A percentile compares a stretch with the other conserved stretches of the same genome.
phyloP scores from a whole-genome alignment of 2,329 filamentous ascomycete species.

The Pseudogymnoascus sp. region DNA sequence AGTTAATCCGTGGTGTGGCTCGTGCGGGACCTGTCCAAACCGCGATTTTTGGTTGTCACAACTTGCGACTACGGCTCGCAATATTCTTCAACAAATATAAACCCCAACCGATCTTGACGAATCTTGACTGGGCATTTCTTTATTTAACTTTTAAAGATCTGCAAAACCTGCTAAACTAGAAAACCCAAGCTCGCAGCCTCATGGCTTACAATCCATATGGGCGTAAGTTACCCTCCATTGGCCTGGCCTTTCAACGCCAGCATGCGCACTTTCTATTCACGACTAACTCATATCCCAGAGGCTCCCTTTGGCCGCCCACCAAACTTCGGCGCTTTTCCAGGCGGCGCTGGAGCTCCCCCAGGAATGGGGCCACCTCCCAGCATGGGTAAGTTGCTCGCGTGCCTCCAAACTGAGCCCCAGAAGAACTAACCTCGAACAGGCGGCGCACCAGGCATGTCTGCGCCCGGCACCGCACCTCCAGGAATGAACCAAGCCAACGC shows the following conservation, averaged over 20 bases:
- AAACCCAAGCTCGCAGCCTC: not conserved
- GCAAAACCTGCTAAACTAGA: not conserved
- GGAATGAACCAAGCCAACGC: constrained; percentile 69
- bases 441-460: constrained; percentile 73
- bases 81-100: not conserved
- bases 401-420: constrained; percentile 12
- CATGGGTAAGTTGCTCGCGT: constrained; percentile 55
- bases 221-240: constrained; percentile 21
- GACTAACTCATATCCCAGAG: constrained; percentile 17
- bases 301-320: constrained; percentile 63
- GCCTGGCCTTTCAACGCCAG: not conserved
- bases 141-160: not conserved
- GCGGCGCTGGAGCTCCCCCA: constrained; percentile 47
- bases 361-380: constrained; percentile 74
- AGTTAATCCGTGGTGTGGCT: constrained; percentile 2
- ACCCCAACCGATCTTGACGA: not conserved
- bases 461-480: constrained; percentile 72
- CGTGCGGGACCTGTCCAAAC: constrained; percentile 1
- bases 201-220: constrained; percentile 32
- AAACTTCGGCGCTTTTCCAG: constrained; percentile 64
- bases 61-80: not conserved
- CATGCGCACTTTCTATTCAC: not conserved
- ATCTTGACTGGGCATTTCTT: not conserved
- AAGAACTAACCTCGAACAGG: constrained; percentile 37
- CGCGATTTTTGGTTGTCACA: not conserved